Evolutionary conservation across 2,329 filamentous ascomycete species (phyloP), one percentile per base, ranked within the genome.

Genomic region (Endoconidiophora polonica): DNA sequence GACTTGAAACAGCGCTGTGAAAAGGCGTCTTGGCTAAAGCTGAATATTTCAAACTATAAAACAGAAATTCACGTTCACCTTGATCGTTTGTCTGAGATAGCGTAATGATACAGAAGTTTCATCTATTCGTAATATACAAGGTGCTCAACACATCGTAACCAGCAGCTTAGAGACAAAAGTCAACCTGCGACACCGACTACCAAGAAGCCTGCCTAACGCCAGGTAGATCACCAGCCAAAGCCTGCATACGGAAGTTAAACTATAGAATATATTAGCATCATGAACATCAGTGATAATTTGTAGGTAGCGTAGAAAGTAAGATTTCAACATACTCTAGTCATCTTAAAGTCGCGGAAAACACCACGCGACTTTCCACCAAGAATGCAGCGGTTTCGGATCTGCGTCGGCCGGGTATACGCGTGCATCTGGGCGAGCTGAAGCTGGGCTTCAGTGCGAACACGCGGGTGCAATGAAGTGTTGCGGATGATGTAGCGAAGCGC

Each of bases 151-250:
- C 48, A 33, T 20, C 44, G 10, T 4, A 41, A 22, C n/a, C 6
- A 41, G 39, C 7, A 39, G 23, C 22, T 4, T 38, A 22, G 20
- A 23, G 20, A 10, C 43, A 44, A 29, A 37, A 24, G 22, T 7
- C 18, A 16, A 42, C 37, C 12, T 24, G 20, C 40, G 10, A 12
- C n/a, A 10, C 14, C 37, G n/a, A 62, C 64, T 85, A 98, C 91
- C 91, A 98, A 66, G 85, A 93, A 46, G 91, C 91, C 72, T 94
- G 94, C 74, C 81, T 86, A 50, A 98, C 91, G 59, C 91, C 91
- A 0, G 91, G 90, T 48, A 98, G 63, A 54, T 86, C 78, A 46
- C 91, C 91, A 29, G 76, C 81, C 55, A 95, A 68, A 16, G 91
- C 91, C 64, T 94, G 81, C 67, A 91, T 71, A 63, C 91, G 78